Conservation (phyloP, 1,284 basidiomycete species). For the Trametes polyzona region DNA sequence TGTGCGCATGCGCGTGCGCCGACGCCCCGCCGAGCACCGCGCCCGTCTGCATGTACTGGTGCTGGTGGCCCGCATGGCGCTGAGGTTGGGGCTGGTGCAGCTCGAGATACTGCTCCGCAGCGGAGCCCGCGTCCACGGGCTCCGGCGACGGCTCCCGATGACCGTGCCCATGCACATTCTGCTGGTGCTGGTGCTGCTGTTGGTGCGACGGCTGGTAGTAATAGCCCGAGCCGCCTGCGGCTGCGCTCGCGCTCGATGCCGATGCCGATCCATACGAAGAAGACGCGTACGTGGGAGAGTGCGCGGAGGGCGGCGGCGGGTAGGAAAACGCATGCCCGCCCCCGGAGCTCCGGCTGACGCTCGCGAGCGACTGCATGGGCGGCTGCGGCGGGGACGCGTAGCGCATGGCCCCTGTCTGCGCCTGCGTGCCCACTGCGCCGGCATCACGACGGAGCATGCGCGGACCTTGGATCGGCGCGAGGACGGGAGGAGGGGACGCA, state of each 20-base stretch:
- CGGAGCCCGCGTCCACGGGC: conserved; percentile 1
- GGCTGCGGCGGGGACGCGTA: conserved; percentile 13
- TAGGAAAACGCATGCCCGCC: conserved; percentile 15
- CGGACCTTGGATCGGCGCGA: conserved; percentile 29
- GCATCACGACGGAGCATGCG: conserved; percentile 20
- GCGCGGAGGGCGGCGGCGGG: conserved; percentile 7
- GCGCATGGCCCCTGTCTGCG: not conserved
- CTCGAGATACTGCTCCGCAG: conserved; percentile 18
- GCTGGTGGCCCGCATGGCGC: conserved; percentile 3
- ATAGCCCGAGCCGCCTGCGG: conserved; percentile 2
- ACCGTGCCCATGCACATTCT: not conserved
- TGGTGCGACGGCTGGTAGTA: no score
- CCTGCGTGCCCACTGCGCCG: not conserved
- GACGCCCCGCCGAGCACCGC: conserved; percentile 10
- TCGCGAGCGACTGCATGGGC: conserved; percentile 14
- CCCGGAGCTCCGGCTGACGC: conserved; percentile 12
- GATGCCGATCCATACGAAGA: conserved; percentile 4
- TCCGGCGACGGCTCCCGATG: conserved; percentile 19
- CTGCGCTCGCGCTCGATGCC: not conserved
- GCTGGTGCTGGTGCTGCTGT: no score
- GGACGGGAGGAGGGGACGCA: conserved; percentile 27
- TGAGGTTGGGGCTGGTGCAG: conserved; percentile 24
- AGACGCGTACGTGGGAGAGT: conserved; percentile 8
- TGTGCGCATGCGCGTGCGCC: conserved; percentile 2
- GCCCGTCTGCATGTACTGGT: conserved; percentile 19